A percentile compares a stretch with the other conserved stretches of the same genome.
These are phyloP conservation scores for Phialophora verrucosa DNA, from an alignment of 2,329 filamentous ascomycete genomes.

Conservation along the genomic window DNA sequence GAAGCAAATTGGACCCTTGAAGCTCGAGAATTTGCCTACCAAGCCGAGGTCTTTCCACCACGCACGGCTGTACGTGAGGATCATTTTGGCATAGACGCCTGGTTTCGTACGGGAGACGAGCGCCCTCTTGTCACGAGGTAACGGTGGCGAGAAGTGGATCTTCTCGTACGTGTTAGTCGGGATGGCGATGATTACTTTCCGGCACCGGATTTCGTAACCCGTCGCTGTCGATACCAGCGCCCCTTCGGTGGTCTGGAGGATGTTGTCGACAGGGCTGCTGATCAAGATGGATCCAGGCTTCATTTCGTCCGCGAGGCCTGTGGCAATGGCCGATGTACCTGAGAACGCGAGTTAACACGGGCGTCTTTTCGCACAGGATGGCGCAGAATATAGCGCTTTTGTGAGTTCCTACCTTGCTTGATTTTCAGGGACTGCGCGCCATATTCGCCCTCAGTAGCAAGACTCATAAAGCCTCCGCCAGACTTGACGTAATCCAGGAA, in stretches of 20 bases:
- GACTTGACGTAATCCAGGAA: slow-evolving; percentile 62
- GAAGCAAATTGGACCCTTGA: slow-evolving; percentile 52
- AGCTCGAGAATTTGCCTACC: slow-evolving; percentile 47
- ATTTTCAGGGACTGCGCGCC: slow-evolving; percentile 61
- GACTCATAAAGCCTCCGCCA: slow-evolving; percentile 57
- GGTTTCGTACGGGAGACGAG: slow-evolving; percentile 43
- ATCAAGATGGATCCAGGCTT: slow-evolving; percentile 26
- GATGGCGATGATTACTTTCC: slow-evolving; percentile 56
- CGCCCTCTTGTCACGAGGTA: slow-evolving; percentile 42
- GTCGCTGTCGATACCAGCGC: slow-evolving; percentile 40
- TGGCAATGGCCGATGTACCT: slow-evolving; percentile 31
- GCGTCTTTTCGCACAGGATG: not conserved
- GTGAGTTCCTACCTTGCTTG: slow-evolving; percentile 52
- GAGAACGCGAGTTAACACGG: not conserved
- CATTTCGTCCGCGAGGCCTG: slow-evolving; percentile 26
- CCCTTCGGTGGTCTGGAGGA: slow-evolving; percentile 44
- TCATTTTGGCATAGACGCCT: slow-evolving; percentile 48
- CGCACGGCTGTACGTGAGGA: slow-evolving; percentile 51
- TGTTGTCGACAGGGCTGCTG: slow-evolving; percentile 25
- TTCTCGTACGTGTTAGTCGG: slow-evolving; percentile 56
- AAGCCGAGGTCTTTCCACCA: slow-evolving; percentile 46
- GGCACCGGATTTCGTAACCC: slow-evolving; percentile 43
- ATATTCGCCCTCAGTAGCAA: slow-evolving; percentile 58
- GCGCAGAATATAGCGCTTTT: slow-evolving; percentile 36
- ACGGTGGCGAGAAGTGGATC: slow-evolving; percentile 54